phyloP scores from a whole-genome alignment of 169 alveolate genomes.

The Cystoisospora suis region DNA sequence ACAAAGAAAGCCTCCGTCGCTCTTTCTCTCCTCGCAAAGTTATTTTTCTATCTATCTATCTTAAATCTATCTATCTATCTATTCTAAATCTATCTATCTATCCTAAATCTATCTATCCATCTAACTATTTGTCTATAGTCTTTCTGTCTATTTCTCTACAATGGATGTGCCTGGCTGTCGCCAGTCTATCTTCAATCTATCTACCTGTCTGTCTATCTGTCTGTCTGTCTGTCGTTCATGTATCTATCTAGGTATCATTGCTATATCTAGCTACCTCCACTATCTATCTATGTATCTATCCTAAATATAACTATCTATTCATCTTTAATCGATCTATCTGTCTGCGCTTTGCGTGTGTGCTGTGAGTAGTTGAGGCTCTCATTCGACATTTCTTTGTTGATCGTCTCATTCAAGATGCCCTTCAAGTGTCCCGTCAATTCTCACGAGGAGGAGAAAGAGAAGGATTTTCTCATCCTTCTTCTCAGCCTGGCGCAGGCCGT shows the following conservation, averaged over 20 bases:
- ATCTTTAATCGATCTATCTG: background rate
- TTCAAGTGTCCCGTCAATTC: background rate
- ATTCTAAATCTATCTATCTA: too few species aligned
- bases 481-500: too few species aligned
- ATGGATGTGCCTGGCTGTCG: too few species aligned
- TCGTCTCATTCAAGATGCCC: slow-evolving; percentile 3
- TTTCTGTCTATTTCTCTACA: too few species aligned
- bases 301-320: background rate
- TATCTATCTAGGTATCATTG: background rate
- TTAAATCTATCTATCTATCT: too few species aligned
- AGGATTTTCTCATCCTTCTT: too few species aligned
- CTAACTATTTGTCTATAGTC: too few species aligned
- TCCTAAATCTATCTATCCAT: too few species aligned
- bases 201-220: background rate
- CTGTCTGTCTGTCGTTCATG: background rate
- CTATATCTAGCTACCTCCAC: background rate
- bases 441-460: too few species aligned
- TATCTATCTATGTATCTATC: too few species aligned
- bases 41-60: background rate
- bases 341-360: background rate
- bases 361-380: background rate
- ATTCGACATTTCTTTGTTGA: background rate
- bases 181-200: too few species aligned
- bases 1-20: background rate
- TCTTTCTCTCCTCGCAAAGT: background rate